Percentiles rank a stretch among this genome's conserved stretches.
phyloP scores from a whole-genome alignment of 192 early-diverging fungal species.

The Oehlia diaphana region DNA sequence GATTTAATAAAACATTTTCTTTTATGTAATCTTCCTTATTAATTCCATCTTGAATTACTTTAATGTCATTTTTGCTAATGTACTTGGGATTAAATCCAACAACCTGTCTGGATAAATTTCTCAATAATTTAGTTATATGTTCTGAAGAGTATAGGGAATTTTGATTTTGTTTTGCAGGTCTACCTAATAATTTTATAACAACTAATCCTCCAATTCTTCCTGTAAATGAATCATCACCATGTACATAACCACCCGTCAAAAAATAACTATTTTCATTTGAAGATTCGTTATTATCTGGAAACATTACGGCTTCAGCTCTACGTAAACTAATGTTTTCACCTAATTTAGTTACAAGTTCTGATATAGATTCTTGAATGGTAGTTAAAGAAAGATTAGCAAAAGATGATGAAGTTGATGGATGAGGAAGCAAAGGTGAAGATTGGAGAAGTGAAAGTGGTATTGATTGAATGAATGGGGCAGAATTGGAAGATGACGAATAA shows the following conservation, averaged over 20 bases:
- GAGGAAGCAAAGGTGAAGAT: slow-evolving; percentile 55
- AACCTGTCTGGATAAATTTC: slow-evolving; percentile 83
- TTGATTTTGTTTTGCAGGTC: slow-evolving; percentile 12
- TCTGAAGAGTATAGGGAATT: slow-evolving; percentile 28
- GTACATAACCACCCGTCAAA: slow-evolving; percentile 69
- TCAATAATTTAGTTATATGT: slow-evolving; percentile 55
- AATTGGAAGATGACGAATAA: slow-evolving; percentile 8
- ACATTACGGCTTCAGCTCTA: slow-evolving; percentile 53
- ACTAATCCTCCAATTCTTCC: slow-evolving; percentile 84
- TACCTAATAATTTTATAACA: slow-evolving; percentile 48
- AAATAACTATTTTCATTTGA: slow-evolving; percentile 33
- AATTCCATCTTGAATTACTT: slow-evolving; percentile 41
- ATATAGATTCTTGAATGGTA: slow-evolving; percentile 65
- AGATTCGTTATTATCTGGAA: slow-evolving; percentile 31
- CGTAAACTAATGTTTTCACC: slow-evolving; percentile 90
- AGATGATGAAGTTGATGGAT: slow-evolving; percentile 35
- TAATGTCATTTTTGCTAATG: slow-evolving; percentile 47
- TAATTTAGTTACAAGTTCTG: slow-evolving; percentile 78
- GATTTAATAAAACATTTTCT: slow-evolving; percentile 62
- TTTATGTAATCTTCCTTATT: slow-evolving; percentile 49
- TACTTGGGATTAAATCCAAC: slow-evolving; percentile 76
- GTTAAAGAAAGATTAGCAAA: slow-evolving; percentile 17
- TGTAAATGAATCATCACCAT: slow-evolving; percentile 62
- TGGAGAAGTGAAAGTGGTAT: slow-evolving; percentile 41
- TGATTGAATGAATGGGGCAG: slow-evolving; percentile 35